phyloP scores from a whole-genome alignment of 495 filamentous ascomycete species.

The Neurospora cerealis region DNA sequence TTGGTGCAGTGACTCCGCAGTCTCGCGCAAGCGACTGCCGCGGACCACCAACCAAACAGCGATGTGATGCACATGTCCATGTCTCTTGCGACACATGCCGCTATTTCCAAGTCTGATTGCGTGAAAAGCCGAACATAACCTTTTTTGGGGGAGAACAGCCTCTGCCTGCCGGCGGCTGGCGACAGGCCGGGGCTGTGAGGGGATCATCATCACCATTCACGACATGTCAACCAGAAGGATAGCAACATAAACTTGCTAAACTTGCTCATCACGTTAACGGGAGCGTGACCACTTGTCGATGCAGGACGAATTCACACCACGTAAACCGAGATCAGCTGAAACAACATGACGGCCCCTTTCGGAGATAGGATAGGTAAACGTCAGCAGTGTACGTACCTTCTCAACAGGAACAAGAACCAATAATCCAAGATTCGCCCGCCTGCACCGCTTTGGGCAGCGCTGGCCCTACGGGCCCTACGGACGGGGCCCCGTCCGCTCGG shows the following conservation, averaged over 20 bases:
- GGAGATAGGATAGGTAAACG: not conserved
- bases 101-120: not conserved
- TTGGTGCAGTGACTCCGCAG: not conserved
- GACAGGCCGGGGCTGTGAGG: not conserved
- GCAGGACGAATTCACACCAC: not conserved
- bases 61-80: not conserved
- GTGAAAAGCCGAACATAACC: not conserved
- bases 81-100: not conserved
- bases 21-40: not conserved
- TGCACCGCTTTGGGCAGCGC: not conserved
- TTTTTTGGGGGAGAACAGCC: not conserved
- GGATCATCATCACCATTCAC: not conserved
- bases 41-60: not conserved
- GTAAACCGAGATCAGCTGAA: not conserved
- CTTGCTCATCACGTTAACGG: not conserved
- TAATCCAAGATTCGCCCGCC: not conserved
- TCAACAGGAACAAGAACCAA: not conserved
- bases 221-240: not conserved
- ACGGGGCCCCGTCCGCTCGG: not conserved
- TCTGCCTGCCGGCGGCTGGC: not conserved
- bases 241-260: not conserved
- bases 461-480: not conserved
- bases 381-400: not conserved
- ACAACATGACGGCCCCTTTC: not conserved
- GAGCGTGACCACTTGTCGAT: not conserved